Evolutionary conservation across 805 yeast genomes (phyloP).

Genomic region (Candida tammaniensis): DNA sequence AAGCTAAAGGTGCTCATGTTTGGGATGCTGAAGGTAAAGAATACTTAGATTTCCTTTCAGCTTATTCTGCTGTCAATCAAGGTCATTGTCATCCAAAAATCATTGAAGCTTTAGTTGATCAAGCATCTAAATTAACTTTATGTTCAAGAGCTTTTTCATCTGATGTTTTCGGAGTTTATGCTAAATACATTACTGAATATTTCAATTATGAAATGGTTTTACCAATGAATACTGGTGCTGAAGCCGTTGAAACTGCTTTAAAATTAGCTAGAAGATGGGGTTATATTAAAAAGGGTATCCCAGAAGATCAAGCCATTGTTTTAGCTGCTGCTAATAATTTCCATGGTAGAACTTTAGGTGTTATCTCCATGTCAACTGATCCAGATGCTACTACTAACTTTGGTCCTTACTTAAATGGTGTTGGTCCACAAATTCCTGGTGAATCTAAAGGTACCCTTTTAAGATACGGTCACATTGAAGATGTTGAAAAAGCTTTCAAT

Average conservation of each 20-base stretch:
- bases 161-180: constrained; percentile 81
- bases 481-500: constrained; percentile 76
- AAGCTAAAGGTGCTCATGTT: constrained; percentile 86
- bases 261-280: constrained; percentile 98
- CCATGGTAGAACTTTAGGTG: constrained; percentile 95
- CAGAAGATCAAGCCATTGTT: constrained; percentile 79
- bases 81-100: constrained; percentile 98
- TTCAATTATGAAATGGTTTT: constrained; percentile 89
- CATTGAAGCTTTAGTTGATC: constrained; percentile 78
- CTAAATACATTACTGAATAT: constrained; percentile 83
- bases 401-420: constrained; percentile 84
- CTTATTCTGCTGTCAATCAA: constrained; percentile 96
- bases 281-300: constrained; percentile 79
- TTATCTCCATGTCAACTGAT: constrained; percentile 94
- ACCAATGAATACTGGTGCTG: constrained; percentile 99
- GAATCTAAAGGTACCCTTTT: constrained; percentile 54
- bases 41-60: constrained; percentile 88
- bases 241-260: constrained; percentile 94
- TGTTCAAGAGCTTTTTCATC: constrained; percentile 92
- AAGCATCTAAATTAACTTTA: constrained; percentile 79
- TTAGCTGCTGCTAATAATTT: constrained; percentile 86
- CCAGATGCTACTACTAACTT: constrained; percentile 85
- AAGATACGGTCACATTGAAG: constrained; percentile 84
- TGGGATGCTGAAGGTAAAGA: constrained; percentile 99
- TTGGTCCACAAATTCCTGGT: constrained; percentile 84